These are phyloP conservation scores for Calonectria fujianensis DNA, from an alignment of 2,329 filamentous ascomycete species.

Conservation along the genomic window DNA sequence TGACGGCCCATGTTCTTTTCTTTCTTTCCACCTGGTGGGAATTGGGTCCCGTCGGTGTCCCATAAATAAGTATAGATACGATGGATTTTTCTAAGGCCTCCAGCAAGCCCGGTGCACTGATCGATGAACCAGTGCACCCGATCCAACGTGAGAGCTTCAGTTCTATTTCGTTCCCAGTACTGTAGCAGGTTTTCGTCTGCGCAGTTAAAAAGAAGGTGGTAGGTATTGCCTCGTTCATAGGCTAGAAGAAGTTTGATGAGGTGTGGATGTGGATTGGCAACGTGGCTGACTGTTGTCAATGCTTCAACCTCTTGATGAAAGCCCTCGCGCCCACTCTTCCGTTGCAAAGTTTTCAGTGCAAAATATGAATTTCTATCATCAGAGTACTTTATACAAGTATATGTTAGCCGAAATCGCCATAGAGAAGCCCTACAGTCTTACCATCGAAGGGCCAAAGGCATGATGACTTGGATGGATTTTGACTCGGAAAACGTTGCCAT, in stretches of 20 bases:
- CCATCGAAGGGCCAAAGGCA: neutral
- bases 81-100: conserved; percentile 7
- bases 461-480: conserved; percentile 33
- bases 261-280: conserved; percentile 18
- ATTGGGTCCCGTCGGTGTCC: neutral
- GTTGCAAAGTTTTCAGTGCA: conserved; percentile 27
- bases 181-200: conserved; percentile 38
- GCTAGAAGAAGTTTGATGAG: conserved; percentile 36
- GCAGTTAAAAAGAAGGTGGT: conserved; percentile 35
- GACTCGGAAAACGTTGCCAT: conserved; percentile 27
- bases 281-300: conserved; percentile 5
- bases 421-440: neutral
- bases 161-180: neutral
- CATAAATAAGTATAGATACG: neutral
- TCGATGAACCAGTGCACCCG: neutral
- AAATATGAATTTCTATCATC: conserved; percentile 1
- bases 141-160: neutral
- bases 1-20: conserved; percentile 5
- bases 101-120: neutral
- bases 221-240: conserved; percentile 7
- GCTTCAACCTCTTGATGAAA: conserved; percentile 11
- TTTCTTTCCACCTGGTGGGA: too few relatives aligned
- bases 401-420: neutral
- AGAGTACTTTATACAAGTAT: neutral
- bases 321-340: neutral